phyloP scores from a whole-genome alignment of 2,329 filamentous ascomycete genomes.

The Orbilia blumenaviensis region DNA sequence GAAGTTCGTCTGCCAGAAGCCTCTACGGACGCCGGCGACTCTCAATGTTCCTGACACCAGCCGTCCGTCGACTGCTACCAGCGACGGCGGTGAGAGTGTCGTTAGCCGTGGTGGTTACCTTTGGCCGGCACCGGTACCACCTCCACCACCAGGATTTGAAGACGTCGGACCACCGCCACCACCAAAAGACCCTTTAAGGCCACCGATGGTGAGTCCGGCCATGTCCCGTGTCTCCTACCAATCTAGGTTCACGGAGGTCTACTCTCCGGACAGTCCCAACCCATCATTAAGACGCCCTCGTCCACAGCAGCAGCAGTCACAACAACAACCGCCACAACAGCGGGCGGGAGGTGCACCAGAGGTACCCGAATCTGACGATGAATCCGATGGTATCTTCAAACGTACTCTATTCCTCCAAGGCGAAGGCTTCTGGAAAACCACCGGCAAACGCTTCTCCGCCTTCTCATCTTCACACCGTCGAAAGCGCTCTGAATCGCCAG shows the following conservation, averaged over 20 bases:
- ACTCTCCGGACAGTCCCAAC: constrained; percentile 46
- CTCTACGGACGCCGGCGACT: neutral
- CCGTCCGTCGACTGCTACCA: constrained; percentile 17
- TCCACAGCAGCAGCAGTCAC: neutral
- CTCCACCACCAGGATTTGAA: constrained; percentile 37
- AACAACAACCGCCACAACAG: neutral
- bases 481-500: constrained; percentile 18
- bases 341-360: no score
- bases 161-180: constrained; percentile 39
- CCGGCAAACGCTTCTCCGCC: constrained; percentile 43
- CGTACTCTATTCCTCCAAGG: constrained; percentile 45
- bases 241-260: constrained; percentile 50
- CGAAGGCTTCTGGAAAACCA: constrained; percentile 52
- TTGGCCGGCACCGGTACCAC: constrained; percentile 48
- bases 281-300: constrained; percentile 5
- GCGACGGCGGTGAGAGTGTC: neutral
- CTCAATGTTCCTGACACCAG: constrained; percentile 4
- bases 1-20: constrained; percentile 34
- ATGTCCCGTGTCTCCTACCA: constrained; percentile 30
- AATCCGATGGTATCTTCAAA: constrained; percentile 42
- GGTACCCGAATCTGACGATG: neutral
- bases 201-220: constrained; percentile 27
- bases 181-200: constrained; percentile 21
- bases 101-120: constrained; percentile 14
- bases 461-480: constrained; percentile 28